These are phyloP conservation scores for Solanum tarapatanum DNA, from an alignment of 257 asterid genomes.

Conservation along the genomic window DNA sequence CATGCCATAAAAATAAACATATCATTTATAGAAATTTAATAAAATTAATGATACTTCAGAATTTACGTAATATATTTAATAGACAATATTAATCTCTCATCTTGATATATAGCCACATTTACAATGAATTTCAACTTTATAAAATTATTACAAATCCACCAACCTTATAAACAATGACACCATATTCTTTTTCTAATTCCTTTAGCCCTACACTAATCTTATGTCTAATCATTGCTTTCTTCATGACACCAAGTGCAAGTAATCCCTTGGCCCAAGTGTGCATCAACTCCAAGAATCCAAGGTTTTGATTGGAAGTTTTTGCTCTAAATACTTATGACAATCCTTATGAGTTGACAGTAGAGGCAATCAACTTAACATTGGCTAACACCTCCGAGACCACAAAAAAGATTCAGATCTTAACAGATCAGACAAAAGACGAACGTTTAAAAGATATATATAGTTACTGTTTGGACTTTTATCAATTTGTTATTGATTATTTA, in stretches of 20 bases:
- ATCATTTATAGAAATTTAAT: background rate
- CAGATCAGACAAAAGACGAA: background rate
- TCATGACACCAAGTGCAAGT: background rate
- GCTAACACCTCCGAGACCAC: background rate
- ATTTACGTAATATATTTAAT: background rate
- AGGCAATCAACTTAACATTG: background rate
- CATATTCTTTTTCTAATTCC: background rate
- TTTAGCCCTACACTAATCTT: background rate
- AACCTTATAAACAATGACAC: background rate
- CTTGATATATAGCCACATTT: background rate
- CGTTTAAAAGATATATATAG: background rate
- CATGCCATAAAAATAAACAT: background rate
- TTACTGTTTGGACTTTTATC: background rate
- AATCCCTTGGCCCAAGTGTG: background rate
- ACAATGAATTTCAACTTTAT: background rate
- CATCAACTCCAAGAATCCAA: background rate
- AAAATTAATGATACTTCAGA: background rate
- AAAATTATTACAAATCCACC: background rate
- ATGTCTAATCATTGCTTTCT: background rate
- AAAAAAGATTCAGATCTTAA: background rate
- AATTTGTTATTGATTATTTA: background rate
- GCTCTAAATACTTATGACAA: background rate
- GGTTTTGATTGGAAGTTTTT: background rate
- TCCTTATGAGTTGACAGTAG: background rate
- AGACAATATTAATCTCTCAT: background rate